phyloP scores from a whole-genome alignment of 495 filamentous ascomycete genomes.

The Trichoderma orchidacearum region DNA sequence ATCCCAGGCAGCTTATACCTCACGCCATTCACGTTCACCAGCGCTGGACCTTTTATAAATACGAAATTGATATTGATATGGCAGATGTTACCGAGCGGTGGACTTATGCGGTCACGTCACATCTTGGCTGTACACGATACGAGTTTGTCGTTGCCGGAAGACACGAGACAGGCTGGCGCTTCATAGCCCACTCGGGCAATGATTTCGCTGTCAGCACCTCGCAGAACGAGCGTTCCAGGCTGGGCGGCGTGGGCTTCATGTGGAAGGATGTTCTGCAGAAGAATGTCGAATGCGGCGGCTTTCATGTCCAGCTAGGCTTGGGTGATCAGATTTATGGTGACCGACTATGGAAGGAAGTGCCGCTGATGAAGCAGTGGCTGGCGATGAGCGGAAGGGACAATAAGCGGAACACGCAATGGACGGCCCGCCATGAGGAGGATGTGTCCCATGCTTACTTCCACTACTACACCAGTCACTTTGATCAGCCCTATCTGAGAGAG shows the following conservation, averaged over 20 bases:
- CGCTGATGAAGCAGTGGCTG: conserved; percentile 86
- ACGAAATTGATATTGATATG: conserved; percentile 88
- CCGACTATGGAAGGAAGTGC: conserved; percentile 90
- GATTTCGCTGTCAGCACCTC: conserved; percentile 83
- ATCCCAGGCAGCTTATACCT: conserved; percentile 78
- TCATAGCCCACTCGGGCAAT: conserved; percentile 88
- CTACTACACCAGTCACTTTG: conserved; percentile 95
- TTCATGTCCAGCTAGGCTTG: conserved; percentile 82
- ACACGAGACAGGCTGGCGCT: conserved; percentile 87
- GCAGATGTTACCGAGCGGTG: conserved; percentile 76
- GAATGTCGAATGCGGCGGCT: conserved; percentile 89
- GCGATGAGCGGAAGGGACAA: conserved; percentile 82
- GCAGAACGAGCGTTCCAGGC: conserved; percentile 64
- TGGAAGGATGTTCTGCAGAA: conserved; percentile 99
- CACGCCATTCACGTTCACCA: conserved; percentile 79
- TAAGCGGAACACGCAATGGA: conserved; percentile 81
- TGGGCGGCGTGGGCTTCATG: conserved; percentile 88
- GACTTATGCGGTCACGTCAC: conserved; percentile 97
- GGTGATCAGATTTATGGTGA: conserved; percentile 96
- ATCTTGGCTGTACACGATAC: conserved; percentile 90
- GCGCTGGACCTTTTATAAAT: conserved; percentile 90
- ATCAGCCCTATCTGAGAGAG: conserved; percentile 85
- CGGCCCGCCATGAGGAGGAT: conserved; percentile 85
- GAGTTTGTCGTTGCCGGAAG: conserved; percentile 95
- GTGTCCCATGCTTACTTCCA: conserved; percentile 95